phyloP scores from a whole-genome alignment of 495 filamentous ascomycete genomes.

The Delitschia confertaspora region DNA sequence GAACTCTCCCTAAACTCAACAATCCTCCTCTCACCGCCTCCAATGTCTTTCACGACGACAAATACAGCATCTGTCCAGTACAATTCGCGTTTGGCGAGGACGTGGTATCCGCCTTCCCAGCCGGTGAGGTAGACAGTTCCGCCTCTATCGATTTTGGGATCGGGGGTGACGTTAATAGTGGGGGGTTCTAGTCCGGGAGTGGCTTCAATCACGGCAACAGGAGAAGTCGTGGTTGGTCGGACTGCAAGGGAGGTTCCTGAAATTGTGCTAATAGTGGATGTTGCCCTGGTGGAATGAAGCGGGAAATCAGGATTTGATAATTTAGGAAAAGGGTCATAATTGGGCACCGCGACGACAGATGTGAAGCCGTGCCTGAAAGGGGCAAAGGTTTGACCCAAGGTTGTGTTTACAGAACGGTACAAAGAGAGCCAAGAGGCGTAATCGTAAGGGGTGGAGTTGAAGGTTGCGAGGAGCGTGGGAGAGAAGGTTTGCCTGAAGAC shows the following conservation, averaged over 20 bases:
- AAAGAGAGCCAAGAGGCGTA: slow-evolving; percentile 16
- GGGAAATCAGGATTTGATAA: no score
- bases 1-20: slow-evolving; percentile 21
- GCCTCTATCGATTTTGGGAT: slow-evolving; percentile 17
- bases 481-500: slow-evolving; percentile 14
- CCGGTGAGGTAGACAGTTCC: slow-evolving; percentile 18
- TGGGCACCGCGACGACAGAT: slow-evolving; percentile 13
- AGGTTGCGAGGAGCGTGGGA: slow-evolving; percentile 10
- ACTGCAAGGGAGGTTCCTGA: no score
- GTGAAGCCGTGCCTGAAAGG: slow-evolving; percentile 18
- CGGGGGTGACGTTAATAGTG: slow-evolving; percentile 11
- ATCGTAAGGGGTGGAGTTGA: slow-evolving; percentile 20
- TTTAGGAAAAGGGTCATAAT: no score
- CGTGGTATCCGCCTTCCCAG: slow-evolving; percentile 19
- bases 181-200: slow-evolving; percentile 14
- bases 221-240: no score
- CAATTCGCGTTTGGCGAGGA: slow-evolving; percentile 4
- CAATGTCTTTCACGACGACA: slow-evolving; percentile 13
- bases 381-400: slow-evolving; percentile 13
- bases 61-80: slow-evolving; percentile 21
- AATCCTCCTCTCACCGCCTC: slow-evolving; percentile 11
- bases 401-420: slow-evolving; percentile 16
- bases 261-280: no score
- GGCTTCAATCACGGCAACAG: no score
- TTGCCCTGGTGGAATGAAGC: no score